Conservation (phyloP, 2,329 filamentous ascomycete genomes). For the Cadophora sp. region DNA sequence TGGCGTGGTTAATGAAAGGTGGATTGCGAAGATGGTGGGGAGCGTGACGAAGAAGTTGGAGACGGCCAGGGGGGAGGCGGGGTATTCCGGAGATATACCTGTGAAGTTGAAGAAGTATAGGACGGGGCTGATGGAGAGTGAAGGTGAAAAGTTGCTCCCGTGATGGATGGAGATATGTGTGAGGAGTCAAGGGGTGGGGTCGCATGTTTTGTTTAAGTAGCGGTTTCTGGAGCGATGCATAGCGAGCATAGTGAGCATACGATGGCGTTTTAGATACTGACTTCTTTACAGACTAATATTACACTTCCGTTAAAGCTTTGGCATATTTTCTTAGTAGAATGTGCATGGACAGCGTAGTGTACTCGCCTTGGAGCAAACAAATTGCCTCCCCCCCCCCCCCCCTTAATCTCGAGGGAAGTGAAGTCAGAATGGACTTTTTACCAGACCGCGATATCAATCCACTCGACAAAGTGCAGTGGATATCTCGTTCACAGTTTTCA, state of each 20-base stretch:
- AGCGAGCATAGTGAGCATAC: neutral
- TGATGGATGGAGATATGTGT: conserved; percentile 6
- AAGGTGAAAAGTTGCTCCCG: conserved; percentile 38
- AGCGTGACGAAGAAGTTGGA: conserved; percentile 56
- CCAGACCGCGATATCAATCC: too few species aligned
- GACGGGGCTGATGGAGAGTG: conserved; percentile 27
- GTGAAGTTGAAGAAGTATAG: conserved; percentile 42
- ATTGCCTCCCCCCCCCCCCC: too few species aligned
- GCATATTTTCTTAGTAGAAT: too few species aligned
- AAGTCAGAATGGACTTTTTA: too few species aligned
- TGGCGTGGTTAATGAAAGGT: conserved; percentile 58
- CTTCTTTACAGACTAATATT: too few species aligned
- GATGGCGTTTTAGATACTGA: neutral
- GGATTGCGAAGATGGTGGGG: conserved; percentile 56
- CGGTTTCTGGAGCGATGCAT: neutral
- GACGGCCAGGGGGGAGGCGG: conserved; percentile 55
- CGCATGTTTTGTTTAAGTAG: neutral
- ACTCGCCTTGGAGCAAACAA: too few species aligned
- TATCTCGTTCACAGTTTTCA: too few species aligned
- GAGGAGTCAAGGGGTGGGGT: too few species aligned
- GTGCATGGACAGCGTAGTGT: too few species aligned
- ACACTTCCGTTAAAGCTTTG: too few species aligned
- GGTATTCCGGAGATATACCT: conserved; percentile 56
- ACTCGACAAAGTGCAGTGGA: too few species aligned
- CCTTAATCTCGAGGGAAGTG: too few species aligned